Conservation (phyloP, 768 basidiomycete genomes). For the Amanita rimosa region DNA sequence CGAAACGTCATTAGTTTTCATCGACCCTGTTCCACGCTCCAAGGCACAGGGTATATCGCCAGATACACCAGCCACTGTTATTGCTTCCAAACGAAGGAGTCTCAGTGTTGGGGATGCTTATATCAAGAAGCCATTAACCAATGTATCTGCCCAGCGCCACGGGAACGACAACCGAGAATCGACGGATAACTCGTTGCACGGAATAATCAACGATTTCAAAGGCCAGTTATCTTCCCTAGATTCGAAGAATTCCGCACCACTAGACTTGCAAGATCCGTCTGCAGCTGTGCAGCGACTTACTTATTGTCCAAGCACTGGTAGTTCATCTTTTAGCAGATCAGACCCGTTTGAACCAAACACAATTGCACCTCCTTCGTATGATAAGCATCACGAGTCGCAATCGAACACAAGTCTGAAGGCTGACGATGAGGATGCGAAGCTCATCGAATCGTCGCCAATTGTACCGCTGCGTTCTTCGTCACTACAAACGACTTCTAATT, state of each 20-base stretch:
- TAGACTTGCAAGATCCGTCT: constrained; percentile 60
- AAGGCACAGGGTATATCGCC: constrained; percentile 20
- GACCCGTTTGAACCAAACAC: not conserved
- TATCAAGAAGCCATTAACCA: constrained; percentile 29
- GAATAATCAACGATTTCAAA: constrained; percentile 63
- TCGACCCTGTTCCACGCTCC: constrained; percentile 33
- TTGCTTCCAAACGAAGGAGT: constrained; percentile 46
- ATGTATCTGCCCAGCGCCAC: constrained; percentile 13
- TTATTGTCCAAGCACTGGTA: constrained; percentile 21
- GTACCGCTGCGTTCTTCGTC: constrained; percentile 42
- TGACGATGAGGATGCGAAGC: not conserved
- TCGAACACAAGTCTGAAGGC: not conserved
- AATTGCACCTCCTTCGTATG: not conserved
- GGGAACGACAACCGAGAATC: constrained; percentile 4
- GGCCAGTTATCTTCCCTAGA: constrained; percentile 63
- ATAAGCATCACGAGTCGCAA: not conserved
- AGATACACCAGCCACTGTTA: constrained; percentile 15
- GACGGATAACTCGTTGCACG: constrained; percentile 37
- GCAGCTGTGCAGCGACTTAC: constrained; percentile 37
- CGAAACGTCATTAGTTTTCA: constrained; percentile 46
- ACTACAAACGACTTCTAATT: constrained; percentile 25
- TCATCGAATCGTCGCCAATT: constrained; percentile 18
- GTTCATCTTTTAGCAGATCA: constrained; percentile 14
- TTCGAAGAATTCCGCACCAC: constrained; percentile 32
- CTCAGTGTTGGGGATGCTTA: constrained; percentile 66